A percentile compares a stretch with the other conserved stretches of the same genome.
These are phyloP conservation scores for Alternaria sp. DNA, from an alignment of 2,329 filamentous ascomycete species.

Conservation along the genomic window DNA sequence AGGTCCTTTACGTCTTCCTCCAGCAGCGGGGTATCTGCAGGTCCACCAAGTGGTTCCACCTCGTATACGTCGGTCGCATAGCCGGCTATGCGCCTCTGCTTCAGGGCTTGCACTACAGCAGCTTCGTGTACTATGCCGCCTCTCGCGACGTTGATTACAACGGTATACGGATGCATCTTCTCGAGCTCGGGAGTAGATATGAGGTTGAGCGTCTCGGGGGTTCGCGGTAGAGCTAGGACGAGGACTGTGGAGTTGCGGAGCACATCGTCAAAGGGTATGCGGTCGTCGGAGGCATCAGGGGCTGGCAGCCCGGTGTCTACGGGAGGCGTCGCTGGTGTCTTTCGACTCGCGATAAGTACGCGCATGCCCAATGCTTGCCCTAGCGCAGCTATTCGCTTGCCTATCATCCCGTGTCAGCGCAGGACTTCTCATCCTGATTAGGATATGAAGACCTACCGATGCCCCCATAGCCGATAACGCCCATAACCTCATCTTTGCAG, in stretches of 20 bases:
- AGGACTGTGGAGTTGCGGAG: slow-evolving; percentile 48
- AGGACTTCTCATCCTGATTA: slow-evolving; percentile 11
- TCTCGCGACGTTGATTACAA: slow-evolving; percentile 59
- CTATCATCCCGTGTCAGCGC: slow-evolving; percentile 28
- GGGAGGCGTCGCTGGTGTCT: slow-evolving; percentile 16
- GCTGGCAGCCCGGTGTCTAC: slow-evolving; percentile 10
- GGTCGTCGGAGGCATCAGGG: slow-evolving; percentile 24
- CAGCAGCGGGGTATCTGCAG: slow-evolving; percentile 53
- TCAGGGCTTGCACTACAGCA: slow-evolving; percentile 55
- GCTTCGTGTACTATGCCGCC: slow-evolving; percentile 60
- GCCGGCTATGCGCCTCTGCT: slow-evolving; percentile 54
- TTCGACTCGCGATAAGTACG: slow-evolving; percentile 57
- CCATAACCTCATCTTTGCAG: slow-evolving; percentile 57
- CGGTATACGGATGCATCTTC: slow-evolving; percentile 53
- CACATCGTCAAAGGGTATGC: slow-evolving; percentile 48
- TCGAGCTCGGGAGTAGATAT: slow-evolving; percentile 51
- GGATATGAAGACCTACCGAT: slow-evolving; percentile 46
- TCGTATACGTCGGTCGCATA: slow-evolving; percentile 60
- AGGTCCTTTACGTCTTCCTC: slow-evolving; percentile 53
- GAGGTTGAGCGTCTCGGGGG: slow-evolving; percentile 40
- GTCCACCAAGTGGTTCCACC: slow-evolving; percentile 54
- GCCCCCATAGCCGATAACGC: slow-evolving; percentile 59
- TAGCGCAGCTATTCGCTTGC: slow-evolving; percentile 55
- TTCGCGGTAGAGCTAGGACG: slow-evolving; percentile 45
- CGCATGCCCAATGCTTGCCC: slow-evolving; percentile 56